Percentiles rank a stretch among this genome's conserved stretches.
phyloP scores from a whole-genome alignment of 345 rosid genomes.

The Ceriops decandra region DNA sequence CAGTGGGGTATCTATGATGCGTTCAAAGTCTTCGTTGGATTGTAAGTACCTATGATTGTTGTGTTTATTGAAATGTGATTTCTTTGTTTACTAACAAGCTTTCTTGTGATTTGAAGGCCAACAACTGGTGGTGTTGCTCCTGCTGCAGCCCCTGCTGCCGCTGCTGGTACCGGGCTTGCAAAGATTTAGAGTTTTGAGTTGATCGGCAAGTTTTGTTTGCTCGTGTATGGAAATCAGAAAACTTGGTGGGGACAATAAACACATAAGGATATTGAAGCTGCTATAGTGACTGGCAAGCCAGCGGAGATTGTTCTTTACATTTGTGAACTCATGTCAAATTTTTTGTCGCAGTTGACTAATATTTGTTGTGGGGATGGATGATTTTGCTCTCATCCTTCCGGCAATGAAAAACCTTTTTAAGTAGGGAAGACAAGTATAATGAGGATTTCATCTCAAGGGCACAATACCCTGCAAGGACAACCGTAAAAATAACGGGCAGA shows the following conservation, averaged over 20 bases:
- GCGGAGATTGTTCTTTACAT: conserved; percentile 31
- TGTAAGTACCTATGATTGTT: conserved; percentile 49
- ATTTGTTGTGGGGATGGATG: conserved; percentile 27
- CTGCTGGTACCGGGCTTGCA: conserved; percentile 31
- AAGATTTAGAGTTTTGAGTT: conserved; percentile 28
- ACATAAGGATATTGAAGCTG: conserved; percentile 29
- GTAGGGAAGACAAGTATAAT: conserved; percentile 28
- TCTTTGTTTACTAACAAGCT: not conserved
- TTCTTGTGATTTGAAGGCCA: conserved; percentile 51
- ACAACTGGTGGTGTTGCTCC: conserved; percentile 92
- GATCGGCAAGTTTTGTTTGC: not conserved
- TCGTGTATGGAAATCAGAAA: conserved; percentile 6
- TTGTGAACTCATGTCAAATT: conserved; percentile 14
- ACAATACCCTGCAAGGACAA: conserved; percentile 17
- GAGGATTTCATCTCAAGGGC: conserved; percentile 19
- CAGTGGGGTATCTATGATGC: conserved; percentile 98
- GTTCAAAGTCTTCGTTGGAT: conserved; percentile 95
- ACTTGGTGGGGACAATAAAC: conserved; percentile 32
- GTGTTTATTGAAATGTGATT: not conserved
- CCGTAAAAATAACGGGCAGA: conserved; percentile 26
- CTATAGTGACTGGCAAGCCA: conserved; percentile 27
- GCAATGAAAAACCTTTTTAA: conserved; percentile 15
- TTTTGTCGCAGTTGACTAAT: conserved; percentile 15
- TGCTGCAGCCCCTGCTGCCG: conserved; percentile 36
- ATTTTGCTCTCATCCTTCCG: conserved; percentile 36